Evolutionary conservation across 1,284 basidiomycete genomes (phyloP).

Genomic region (Fistulinella staudtii): DNA sequence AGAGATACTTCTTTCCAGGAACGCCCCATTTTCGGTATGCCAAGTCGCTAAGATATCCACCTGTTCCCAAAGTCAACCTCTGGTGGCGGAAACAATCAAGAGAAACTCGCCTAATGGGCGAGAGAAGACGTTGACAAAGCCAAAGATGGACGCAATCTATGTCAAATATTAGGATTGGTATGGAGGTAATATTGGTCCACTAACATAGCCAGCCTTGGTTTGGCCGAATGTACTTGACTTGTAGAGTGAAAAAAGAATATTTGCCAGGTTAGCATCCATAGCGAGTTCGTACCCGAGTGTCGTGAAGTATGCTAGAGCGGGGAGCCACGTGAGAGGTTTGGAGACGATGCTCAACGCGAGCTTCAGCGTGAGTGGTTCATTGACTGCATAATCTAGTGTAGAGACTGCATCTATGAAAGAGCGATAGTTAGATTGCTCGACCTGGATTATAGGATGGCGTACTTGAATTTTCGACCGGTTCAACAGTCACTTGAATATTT

Average conservation of each 20-base stretch:
- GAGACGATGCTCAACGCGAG: constrained; percentile 36
- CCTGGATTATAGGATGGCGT: constrained; percentile 1
- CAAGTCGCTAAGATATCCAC: constrained; percentile 52
- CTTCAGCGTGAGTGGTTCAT: constrained; percentile 43
- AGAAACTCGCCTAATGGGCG: constrained; percentile 38
- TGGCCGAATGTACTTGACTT: constrained; percentile 38
- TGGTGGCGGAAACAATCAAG: not conserved
- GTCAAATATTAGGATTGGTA: constrained; percentile 9
- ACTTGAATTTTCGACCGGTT: constrained; percentile 19
- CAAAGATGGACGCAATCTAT: constrained; percentile 41
- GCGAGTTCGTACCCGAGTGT: constrained; percentile 60
- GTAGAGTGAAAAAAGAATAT: constrained; percentile 43
- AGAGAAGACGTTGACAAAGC: constrained; percentile 52
- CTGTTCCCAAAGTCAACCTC: constrained; percentile 16
- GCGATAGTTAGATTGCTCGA: constrained; percentile 1
- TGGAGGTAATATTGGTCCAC: constrained; percentile 11
- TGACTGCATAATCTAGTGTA: constrained; percentile 46
- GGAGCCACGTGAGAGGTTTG: constrained; percentile 59
- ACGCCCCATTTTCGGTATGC: constrained; percentile 45
- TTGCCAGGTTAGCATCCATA: constrained; percentile 54
- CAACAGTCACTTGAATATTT: constrained; percentile 24
- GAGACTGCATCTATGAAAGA: constrained; percentile 12
- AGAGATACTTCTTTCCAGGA: constrained; percentile 51
- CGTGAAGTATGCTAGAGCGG: constrained; percentile 48
- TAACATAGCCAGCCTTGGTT: constrained; percentile 51